Conservation (phyloP, 306 rosid species). For the Medicago lupulina region DNA sequence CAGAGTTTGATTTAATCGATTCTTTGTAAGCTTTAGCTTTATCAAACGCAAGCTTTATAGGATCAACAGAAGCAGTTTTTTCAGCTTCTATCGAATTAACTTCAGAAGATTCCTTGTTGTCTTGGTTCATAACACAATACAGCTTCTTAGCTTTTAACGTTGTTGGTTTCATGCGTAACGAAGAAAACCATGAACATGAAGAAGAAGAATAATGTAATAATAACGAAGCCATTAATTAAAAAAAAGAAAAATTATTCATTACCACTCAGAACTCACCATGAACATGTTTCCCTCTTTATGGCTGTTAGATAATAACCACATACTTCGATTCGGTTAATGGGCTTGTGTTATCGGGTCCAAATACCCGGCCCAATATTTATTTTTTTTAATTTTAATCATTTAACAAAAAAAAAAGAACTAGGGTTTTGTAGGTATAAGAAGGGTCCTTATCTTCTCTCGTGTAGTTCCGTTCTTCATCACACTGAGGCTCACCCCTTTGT, state of each 20-base stretch:
- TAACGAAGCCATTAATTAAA: conserved; percentile 54
- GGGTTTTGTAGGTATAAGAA: conserved; percentile 53
- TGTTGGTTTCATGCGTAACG: conserved; percentile 45
- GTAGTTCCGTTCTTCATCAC: conserved; percentile 38
- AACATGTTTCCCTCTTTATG: too few species aligned
- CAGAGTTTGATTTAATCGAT: conserved; percentile 36
- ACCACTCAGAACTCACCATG: not conserved
- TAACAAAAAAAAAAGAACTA: not conserved
- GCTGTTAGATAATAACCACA: not conserved
- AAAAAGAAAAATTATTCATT: not conserved
- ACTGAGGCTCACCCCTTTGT: conserved; percentile 16
- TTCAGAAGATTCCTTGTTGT: conserved; percentile 53
- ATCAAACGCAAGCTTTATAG: conserved; percentile 68
- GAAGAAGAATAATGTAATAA: conserved; percentile 37
- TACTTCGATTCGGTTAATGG: not conserved
- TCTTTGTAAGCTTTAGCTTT: conserved; percentile 70
- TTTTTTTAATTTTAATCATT: not conserved
- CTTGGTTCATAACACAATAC: conserved; percentile 43
- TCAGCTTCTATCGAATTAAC: conserved; percentile 38
- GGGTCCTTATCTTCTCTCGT: conserved; percentile 30
- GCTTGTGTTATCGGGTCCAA: not conserved
- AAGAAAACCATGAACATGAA: conserved; percentile 42
- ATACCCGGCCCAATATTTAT: conserved; percentile 7
- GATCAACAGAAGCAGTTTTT: conserved; percentile 49
- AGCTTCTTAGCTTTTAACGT: conserved; percentile 50